Percentiles rank a stretch among this genome's conserved stretches.
These are phyloP conservation scores for Quercus glauca DNA, from an alignment of 306 rosid species.

Conservation along the genomic window DNA sequence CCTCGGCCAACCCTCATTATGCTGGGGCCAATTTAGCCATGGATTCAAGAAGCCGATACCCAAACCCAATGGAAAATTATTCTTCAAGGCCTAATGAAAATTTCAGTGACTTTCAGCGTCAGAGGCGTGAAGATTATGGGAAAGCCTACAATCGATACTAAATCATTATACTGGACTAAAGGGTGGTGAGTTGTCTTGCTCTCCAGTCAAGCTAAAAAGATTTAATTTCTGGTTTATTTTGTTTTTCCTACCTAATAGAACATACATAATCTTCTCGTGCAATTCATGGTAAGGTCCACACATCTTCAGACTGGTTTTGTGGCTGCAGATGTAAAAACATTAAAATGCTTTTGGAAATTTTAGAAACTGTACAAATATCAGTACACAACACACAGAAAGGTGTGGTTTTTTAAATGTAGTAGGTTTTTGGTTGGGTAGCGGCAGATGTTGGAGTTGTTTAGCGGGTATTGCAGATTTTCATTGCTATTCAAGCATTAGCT, in stretches of 20 bases:
- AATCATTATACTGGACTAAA: conserved; percentile 36
- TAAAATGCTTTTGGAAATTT: conserved; percentile 2
- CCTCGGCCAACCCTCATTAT: conserved; percentile 56
- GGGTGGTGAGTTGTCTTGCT: conserved; percentile 71
- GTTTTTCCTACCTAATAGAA: conserved; percentile 24
- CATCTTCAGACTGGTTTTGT: conserved; percentile 16
- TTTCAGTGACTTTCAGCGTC: conserved; percentile 70
- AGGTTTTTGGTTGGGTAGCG: conserved; percentile 26
- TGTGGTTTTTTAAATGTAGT: conserved; percentile 15
- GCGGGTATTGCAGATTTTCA: conserved; percentile 27
- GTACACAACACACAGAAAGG: conserved; percentile 7
- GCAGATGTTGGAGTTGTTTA: conserved; percentile 17
- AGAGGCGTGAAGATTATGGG: conserved; percentile 70
- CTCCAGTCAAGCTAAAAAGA: conserved; percentile 31
- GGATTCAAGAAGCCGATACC: conserved; percentile 77
- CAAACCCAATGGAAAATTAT: conserved; percentile 58
- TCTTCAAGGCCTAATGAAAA: conserved; percentile 69
- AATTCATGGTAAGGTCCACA: conserved; percentile 18
- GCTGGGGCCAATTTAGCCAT: conserved; percentile 53
- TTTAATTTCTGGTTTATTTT: conserved; percentile 15
- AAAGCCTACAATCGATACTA: conserved; percentile 81
- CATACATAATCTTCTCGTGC: conserved; percentile 17
- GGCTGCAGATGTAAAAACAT: conserved; percentile 12
- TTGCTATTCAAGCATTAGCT: conserved; percentile 41
- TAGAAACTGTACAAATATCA: conserved; percentile 8